These are phyloP conservation scores for Drechslerella coelobrocha DNA, from an alignment of 2,329 filamentous ascomycete genomes.

Conservation along the genomic window DNA sequence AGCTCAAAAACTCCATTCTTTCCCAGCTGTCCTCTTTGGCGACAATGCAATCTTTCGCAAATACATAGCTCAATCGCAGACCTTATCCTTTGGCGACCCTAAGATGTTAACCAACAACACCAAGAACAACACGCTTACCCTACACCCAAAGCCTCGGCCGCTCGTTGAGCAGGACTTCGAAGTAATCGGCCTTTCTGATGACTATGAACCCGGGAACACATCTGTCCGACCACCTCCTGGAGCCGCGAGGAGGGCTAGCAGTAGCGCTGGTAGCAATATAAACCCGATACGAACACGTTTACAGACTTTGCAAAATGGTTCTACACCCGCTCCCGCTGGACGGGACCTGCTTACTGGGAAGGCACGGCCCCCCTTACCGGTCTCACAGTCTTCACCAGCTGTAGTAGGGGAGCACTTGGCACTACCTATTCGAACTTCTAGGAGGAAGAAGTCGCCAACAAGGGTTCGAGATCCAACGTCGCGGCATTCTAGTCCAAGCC, in stretches of 20 bases:
- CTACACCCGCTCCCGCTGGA: slow-evolving; percentile 14
- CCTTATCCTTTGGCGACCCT: slow-evolving; percentile 3
- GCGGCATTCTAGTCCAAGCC: slow-evolving; percentile 44
- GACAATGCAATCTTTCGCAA: slow-evolving; percentile 48
- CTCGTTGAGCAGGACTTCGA: slow-evolving; percentile 49
- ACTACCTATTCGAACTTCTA: slow-evolving; percentile 28
- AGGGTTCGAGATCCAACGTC: slow-evolving; percentile 39
- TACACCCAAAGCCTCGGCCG: slow-evolving; percentile 35
- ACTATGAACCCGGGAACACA: slow-evolving; percentile 21
- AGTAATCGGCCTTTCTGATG: slow-evolving; percentile 46
- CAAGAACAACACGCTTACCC: slow-evolving; percentile 31
- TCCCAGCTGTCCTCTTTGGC: slow-evolving; percentile 11
- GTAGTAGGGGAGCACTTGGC: slow-evolving; percentile 35
- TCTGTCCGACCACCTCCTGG: slow-evolving; percentile 39
- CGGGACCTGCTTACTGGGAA: slow-evolving; percentile 38
- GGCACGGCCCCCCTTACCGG: slow-evolving; percentile 21
- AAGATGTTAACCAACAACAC: slow-evolving; percentile 40
- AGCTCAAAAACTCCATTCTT: slow-evolving; percentile 31
- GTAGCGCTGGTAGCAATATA: slow-evolving; percentile 14
- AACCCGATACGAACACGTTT: slow-evolving; percentile 37
- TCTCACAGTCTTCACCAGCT: slow-evolving; percentile 41
- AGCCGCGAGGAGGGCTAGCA: slow-evolving; percentile 36
- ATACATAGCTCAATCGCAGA: slow-evolving; percentile 36
- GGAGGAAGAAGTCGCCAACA: slow-evolving; percentile 44
- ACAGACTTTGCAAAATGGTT: slow-evolving; percentile 29